Evolutionary conservation across 2,329 filamentous ascomycete genomes (phyloP).

Genomic region (Drechslerella stenobrocha): DNA sequence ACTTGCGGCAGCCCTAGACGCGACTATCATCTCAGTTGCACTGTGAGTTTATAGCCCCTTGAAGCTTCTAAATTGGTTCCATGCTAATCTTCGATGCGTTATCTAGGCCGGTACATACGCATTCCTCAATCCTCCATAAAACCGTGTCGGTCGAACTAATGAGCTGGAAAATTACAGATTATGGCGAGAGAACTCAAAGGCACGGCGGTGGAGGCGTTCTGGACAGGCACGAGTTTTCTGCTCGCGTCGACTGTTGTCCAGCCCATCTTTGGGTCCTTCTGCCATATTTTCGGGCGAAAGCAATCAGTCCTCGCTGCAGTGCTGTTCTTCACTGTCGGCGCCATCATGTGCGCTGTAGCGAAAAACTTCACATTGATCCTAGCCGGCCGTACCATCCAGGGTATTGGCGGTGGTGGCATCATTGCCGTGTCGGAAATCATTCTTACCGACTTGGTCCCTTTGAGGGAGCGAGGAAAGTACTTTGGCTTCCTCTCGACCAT

Average conservation of each 20-base stretch:
- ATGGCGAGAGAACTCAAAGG: constrained; percentile 62
- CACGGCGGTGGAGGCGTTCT: constrained; percentile 67
- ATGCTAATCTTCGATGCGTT: not conserved
- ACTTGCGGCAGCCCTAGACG: constrained; percentile 42
- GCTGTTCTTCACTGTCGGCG: constrained; percentile 56
- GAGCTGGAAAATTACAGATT: constrained; percentile 50
- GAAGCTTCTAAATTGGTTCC: not conserved
- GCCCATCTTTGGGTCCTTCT: constrained; percentile 58
- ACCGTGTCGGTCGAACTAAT: not conserved
- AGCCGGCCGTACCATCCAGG: constrained; percentile 58
- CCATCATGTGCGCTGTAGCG: constrained; percentile 56
- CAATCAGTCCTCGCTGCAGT: constrained; percentile 54
- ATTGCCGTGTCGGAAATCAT: constrained; percentile 59
- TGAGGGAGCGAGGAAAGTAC: constrained; percentile 58
- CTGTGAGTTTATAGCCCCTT: constrained; percentile 14
- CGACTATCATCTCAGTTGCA: constrained; percentile 45
- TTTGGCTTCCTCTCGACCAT: constrained; percentile 57
- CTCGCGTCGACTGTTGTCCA: constrained; percentile 67
- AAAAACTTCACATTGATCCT: constrained; percentile 56
- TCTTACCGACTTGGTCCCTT: constrained; percentile 59
- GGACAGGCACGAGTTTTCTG: constrained; percentile 71
- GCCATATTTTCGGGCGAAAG: constrained; percentile 57
- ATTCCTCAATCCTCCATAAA: not conserved
- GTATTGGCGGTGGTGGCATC: constrained; percentile 61
- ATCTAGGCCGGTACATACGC: constrained; percentile 13